Base-by-base conservation (phyloP, 257 asterid species). In the Fraxinus anomala region DNA sequence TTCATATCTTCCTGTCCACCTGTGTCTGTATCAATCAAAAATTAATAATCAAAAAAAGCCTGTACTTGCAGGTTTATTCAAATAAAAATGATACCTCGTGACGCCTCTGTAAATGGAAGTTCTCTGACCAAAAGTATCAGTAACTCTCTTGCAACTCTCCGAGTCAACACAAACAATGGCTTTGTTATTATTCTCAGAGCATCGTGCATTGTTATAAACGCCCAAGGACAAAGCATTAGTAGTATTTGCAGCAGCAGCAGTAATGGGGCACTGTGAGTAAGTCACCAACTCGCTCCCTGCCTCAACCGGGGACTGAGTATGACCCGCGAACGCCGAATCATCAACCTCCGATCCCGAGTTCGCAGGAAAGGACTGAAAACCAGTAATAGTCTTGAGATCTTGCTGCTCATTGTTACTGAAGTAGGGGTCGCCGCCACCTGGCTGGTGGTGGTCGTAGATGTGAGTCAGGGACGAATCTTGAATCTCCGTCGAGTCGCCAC, bases 1-100 rank as follows among this genome's bases (percentile, higher is more conserved):
- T 86, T 96, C 99, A 73, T 96, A 96, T 92, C 99, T 93, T 12
- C 99, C 99, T 17, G 99, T 96, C 98, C 98, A 93, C 87, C 98
- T 89, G 77, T 96, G 99, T 67, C 99, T 96, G 85, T 75, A 76
- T 75, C 67, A 39, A 73, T 14, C 34, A 51, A 61, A 26, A 49
- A 33, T 5, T 12, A 17, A 13, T 0, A 47, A 12, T 19, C 11
- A 54, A 23, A 30, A 30, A 30, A 30, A 30, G 31, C 31, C 31
- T 30, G 31, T 30, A 30, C 31, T 30, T 30, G 3, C 31, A 30
- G 31, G 31, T 30, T 30, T 30, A 30, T 30, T 30, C 31, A 30
- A 31, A 31, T 31, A 31, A 54, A 11, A 33, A 6, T 8, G 1
- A 11, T 85, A 91, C 99, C 99, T 90, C 3, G 99, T 95, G 24